These are phyloP conservation scores for Penicillium sp. DNA, from an alignment of 2,329 filamentous ascomycete species.

Conservation along the genomic window DNA sequence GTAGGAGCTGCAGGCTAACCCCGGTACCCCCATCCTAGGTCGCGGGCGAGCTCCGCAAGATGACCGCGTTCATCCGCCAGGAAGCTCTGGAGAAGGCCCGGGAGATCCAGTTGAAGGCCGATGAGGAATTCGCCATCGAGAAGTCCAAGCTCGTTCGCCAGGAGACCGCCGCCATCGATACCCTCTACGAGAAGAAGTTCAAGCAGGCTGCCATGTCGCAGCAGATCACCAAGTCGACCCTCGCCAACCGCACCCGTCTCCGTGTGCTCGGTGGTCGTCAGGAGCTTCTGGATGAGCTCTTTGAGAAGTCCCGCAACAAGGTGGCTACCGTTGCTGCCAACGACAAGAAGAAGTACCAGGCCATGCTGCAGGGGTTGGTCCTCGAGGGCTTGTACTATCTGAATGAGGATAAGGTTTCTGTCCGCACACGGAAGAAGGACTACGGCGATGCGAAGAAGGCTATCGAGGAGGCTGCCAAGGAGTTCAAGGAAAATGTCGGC, in stretches of 20 bases:
- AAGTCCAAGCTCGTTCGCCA: slow-evolving; percentile 98
- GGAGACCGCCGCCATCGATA: slow-evolving; percentile 91
- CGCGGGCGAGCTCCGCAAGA: slow-evolving; percentile 97
- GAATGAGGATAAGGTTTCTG: slow-evolving; percentile 72
- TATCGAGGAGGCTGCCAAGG: slow-evolving; percentile 70
- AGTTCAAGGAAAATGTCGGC: slow-evolving; percentile 78
- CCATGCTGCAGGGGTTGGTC: slow-evolving; percentile 74
- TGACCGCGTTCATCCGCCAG: slow-evolving; percentile 99
- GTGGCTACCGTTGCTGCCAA: slow-evolving; percentile 63
- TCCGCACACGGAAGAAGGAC: slow-evolving; percentile 80
- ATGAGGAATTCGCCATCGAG: slow-evolving; percentile 98
- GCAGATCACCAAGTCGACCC: slow-evolving; percentile 95
- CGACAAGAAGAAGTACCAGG: slow-evolving; percentile 65
- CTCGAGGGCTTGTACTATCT: slow-evolving; percentile 89
- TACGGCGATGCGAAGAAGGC: slow-evolving; percentile 74
- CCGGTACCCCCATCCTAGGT: slow-evolving; percentile 59
- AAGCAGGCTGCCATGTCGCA: slow-evolving; percentile 98
- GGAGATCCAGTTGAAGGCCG: slow-evolving; percentile 97
- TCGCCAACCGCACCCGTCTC: slow-evolving; percentile 93
- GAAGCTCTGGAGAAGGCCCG: slow-evolving; percentile 95
- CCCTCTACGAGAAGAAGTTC: slow-evolving; percentile 96
- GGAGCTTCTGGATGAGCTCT: slow-evolving; percentile 86
- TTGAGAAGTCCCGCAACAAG: slow-evolving; percentile 75
- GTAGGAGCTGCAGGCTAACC: slow-evolving; percentile 11
- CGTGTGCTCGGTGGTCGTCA: slow-evolving; percentile 84